Base-by-base conservation (phyloP, 2,329 filamentous ascomycete genomes). In the Pleomassaria siparia region DNA sequence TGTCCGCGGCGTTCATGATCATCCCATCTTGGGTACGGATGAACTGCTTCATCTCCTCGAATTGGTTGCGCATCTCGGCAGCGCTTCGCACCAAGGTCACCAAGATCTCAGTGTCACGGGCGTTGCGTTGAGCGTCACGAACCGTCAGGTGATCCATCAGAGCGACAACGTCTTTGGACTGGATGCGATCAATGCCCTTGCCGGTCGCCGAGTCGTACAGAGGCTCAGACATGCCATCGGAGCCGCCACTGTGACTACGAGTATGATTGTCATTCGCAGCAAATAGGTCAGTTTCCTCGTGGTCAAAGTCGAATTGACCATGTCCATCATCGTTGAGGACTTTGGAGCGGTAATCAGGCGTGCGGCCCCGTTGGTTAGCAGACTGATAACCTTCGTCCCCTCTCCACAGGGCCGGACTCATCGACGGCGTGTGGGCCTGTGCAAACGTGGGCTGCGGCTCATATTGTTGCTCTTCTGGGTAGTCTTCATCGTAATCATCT, bases 141-240 rank as follows among this genome's bases (percentile, higher is more conserved):
- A 97, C 94, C 68, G 95, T 97, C 53, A 99, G 85, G 71, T 99
- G 94, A 67, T 99, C 92, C 94, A 99, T 99, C 51, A 99, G 76
- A 20, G 92, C 90, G 54, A 99, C 88, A 60, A 99, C 95, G 64
- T 99, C 94, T 73, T 95, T 94, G 37, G 91, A 96, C 68, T 97
- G 87, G 43, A 99, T 97, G 40, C 87, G 82, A 57, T 97, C 91
- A 43, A 96, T 88, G 26, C 91, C 91, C 53, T 84, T 85, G 43
- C 92, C 92, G 1, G 89, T 95, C 3, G 91, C 82, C 49, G 89
- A 85, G 66, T 99, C 94, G 63, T 96, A 97, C 16, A 97, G 78
- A 2, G 92, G 91, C 24, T 91, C 94, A 3, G 79, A 80, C 81
- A 96, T 90, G 37, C 91, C 92, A 63, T 96, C 90, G 7, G 92